Base-by-base conservation (phyloP, 768 basidiomycete genomes). In the Podaxis sp. region DNA sequence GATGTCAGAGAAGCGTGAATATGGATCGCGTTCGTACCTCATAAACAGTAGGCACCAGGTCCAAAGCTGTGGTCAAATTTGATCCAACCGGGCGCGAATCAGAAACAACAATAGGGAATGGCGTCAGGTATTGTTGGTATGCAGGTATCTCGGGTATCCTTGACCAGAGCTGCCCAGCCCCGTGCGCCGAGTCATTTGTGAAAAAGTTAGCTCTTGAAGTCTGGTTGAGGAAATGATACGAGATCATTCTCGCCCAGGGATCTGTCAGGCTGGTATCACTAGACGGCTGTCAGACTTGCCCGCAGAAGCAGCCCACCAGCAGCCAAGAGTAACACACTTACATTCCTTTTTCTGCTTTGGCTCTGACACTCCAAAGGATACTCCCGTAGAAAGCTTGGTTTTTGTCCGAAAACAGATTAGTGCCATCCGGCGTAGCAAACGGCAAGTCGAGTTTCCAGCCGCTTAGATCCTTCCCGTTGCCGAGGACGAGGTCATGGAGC, bases 81-180 rank as follows among this genome's bases (percentile, higher is more conserved):
- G 79, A 80, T 13, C 74, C 78, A 15, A 72, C 71, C 19, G 80
- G 82, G 15, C 81, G 72, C 3, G 88, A 85, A 70, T 89, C 79
- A 2, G 85, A 75, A 9, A 83, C 77, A 54, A 90, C 70, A 57
- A 93, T 82, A 0, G 91, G 91, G 68, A 91, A 88, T 1, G 90
- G 91, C 29, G 82, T 76, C 5, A 73, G 67, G 38, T 75, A 69
- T 52, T 77, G 74, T 67, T 80, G 75, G 72, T 84, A 91, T 5
- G 82, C 75, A 0, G 84, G 77, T 12, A 85, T 77, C 22, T 68
- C 65, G 1, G 82, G 77, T 38, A 89, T 79, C 13, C 83, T 69
- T 2, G 87, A 89, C 84, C 87, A 87, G 9, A 88, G 78, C 60
- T 87, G 82, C 4, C 88, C 89, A n/a, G 88, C 85, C n/a, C 88